phyloP scores from a whole-genome alignment of 208 protist species.

The Wallacemonas rigidus region DNA sequence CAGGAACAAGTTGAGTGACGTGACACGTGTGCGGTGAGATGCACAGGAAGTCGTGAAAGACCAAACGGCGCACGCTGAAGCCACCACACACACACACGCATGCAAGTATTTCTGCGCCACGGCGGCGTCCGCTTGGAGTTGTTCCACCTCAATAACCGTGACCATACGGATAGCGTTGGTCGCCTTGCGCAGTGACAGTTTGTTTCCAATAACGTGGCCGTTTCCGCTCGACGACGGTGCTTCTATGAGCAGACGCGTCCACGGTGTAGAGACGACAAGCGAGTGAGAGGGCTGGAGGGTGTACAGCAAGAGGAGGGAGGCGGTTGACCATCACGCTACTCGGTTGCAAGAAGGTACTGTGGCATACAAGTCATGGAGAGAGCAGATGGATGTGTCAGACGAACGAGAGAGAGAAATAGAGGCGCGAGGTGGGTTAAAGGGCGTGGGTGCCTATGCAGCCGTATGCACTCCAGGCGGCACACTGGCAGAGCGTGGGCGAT shows the following conservation, averaged over 20 bases:
- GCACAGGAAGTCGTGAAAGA: neutral
- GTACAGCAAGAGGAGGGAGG: neutral
- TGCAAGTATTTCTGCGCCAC: neutral
- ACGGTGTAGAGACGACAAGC: neutral
- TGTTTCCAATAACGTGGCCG: neutral
- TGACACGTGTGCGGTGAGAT: neutral
- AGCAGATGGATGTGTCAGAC: too few species aligned
- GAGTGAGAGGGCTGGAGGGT: neutral
- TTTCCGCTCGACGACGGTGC: neutral
- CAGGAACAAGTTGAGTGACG: neutral
- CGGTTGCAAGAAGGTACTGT: too few species aligned
- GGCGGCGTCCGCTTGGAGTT: neutral
- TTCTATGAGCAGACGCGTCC: neutral
- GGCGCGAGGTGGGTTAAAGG: too few species aligned
- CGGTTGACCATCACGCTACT: too few species aligned
- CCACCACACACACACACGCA: neutral
- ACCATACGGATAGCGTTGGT: neutral
- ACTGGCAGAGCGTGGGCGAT: too few species aligned
- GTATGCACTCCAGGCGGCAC: too few species aligned
- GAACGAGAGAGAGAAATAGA: too few species aligned
- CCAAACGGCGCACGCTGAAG: slow-evolving; percentile 3
- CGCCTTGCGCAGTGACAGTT: neutral
- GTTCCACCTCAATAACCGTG: neutral
- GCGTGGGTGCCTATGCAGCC: too few species aligned
- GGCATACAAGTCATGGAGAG: too few species aligned